Percentiles rank a stretch among this genome's conserved stretches.
phyloP scores from a whole-genome alignment of 148 eudicot species.

The Arbutus unedo region DNA sequence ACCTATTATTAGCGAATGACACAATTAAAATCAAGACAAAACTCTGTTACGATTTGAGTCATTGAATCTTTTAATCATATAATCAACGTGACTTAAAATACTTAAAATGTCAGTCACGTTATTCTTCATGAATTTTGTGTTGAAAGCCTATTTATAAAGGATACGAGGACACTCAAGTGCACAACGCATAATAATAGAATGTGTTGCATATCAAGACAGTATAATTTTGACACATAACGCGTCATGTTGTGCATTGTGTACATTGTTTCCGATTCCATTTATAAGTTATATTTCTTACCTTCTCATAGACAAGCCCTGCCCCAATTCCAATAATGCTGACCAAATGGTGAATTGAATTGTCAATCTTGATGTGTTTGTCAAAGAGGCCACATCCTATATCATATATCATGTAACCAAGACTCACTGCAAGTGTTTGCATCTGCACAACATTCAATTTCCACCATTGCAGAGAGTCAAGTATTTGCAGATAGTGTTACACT shows the following conservation, averaged over 20 bases:
- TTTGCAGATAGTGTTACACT: too few species aligned
- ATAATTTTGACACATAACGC: too few species aligned
- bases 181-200: too few species aligned
- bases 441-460: slow-evolving; percentile 22
- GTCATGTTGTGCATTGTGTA: too few species aligned
- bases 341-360: slow-evolving; percentile 77
- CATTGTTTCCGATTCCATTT: too few species aligned
- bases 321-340: slow-evolving; percentile 75
- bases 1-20: too few species aligned
- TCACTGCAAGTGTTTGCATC: slow-evolving; percentile 69
- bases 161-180: too few species aligned
- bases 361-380: slow-evolving; percentile 50
- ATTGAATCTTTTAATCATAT: too few species aligned
- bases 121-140: neutral
- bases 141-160: neutral
- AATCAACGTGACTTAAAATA: too few species aligned
- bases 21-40: too few species aligned
- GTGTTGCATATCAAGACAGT: too few species aligned
- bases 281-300: slow-evolving; percentile 35
- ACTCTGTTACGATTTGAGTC: too few species aligned
- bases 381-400: slow-evolving; percentile 68
- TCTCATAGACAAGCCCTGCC: slow-evolving; percentile 73
- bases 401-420: slow-evolving; percentile 63
- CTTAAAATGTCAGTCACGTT: neutral
- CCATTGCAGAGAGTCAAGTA: neutral